Conservation (phyloP, 2,329 filamentous ascomycete species). For the Magnaporthales sp. region DNA sequence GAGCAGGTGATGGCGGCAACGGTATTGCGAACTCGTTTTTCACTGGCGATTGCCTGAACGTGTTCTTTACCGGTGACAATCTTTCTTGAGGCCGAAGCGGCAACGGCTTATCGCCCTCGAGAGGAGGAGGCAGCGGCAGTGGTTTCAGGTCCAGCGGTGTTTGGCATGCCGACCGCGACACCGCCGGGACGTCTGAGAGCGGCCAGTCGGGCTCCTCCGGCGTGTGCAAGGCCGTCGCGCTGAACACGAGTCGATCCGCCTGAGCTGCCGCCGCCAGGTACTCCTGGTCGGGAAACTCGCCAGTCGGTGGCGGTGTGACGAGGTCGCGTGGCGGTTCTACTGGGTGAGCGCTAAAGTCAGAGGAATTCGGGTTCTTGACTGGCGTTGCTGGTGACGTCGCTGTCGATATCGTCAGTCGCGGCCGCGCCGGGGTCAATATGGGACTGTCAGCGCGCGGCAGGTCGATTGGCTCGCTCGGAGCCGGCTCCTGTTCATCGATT, state of each 20-base stretch:
- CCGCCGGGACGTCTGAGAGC: not conserved
- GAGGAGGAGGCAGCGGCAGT: not conserved
- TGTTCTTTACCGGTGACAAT: not conserved
- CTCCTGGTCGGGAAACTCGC: not conserved
- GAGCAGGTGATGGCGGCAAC: not conserved
- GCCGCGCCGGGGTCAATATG: not conserved
- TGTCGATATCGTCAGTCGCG: constrained; percentile 5
- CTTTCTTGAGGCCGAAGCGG: not conserved
- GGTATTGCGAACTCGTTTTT: not conserved
- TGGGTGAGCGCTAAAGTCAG: not conserved
- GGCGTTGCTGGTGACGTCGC: not conserved
- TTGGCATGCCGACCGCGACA: not conserved
- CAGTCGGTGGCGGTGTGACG: constrained; percentile 3
- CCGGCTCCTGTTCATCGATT: not conserved
- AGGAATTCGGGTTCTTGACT: not conserved
- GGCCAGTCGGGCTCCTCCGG: constrained; percentile 5
- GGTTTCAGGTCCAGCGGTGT: not conserved
- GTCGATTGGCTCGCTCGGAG: not conserved
- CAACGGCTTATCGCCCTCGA: not conserved
- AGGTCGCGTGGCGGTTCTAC: not conserved
- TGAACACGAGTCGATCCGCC: not conserved
- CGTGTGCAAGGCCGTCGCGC: constrained; percentile 2
- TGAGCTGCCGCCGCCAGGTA: not conserved
- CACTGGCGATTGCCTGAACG: not conserved
- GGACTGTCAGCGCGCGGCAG: constrained; percentile 3